These are phyloP conservation scores for Podila epicladia DNA, from an alignment of 192 early-diverging fungal genomes.

Conservation along the genomic window DNA sequence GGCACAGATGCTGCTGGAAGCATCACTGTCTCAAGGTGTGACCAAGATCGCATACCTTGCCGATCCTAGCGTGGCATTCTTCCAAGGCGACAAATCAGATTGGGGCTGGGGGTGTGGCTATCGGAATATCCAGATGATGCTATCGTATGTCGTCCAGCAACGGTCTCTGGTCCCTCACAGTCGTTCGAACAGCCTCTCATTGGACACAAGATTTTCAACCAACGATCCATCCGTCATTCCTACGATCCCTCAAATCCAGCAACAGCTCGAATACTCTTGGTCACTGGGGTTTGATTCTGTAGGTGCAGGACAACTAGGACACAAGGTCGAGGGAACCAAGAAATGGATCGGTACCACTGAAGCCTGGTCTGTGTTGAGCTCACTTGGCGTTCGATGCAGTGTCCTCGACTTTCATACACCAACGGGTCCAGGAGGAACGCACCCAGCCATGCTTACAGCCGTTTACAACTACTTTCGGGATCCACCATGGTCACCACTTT, in stretches of 20 bases:
- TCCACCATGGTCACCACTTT: conserved; percentile 34
- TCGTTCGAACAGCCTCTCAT: not conserved
- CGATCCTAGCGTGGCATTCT: conserved; percentile 19
- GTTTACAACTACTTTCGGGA: conserved; percentile 65
- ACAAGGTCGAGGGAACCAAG: conserved; percentile 61
- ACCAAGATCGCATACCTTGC: conserved; percentile 38
- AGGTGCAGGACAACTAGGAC: conserved; percentile 64
- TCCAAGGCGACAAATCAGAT: conserved; percentile 50
- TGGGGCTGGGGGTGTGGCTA: conserved; percentile 80
- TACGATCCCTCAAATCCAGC: conserved; percentile 26
- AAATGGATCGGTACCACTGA: conserved; percentile 84
- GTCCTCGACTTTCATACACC: conserved; percentile 75
- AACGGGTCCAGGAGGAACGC: conserved; percentile 60
- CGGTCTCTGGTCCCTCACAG: not conserved
- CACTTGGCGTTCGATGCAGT: conserved; percentile 62
- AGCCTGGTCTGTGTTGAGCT: conserved; percentile 67
- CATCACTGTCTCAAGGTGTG: conserved; percentile 14
- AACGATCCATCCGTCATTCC: not conserved
- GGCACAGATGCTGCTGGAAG: conserved; percentile 10
- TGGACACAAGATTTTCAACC: not conserved
- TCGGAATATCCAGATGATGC: conserved; percentile 74
- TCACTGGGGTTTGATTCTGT: conserved; percentile 61
- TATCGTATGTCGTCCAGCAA: conserved; percentile 58
- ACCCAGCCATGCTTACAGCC: conserved; percentile 64
- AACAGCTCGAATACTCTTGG: conserved; percentile 36